phyloP scores from a whole-genome alignment of 2,329 filamentous ascomycete species.

The Helotiales sp. region DNA sequence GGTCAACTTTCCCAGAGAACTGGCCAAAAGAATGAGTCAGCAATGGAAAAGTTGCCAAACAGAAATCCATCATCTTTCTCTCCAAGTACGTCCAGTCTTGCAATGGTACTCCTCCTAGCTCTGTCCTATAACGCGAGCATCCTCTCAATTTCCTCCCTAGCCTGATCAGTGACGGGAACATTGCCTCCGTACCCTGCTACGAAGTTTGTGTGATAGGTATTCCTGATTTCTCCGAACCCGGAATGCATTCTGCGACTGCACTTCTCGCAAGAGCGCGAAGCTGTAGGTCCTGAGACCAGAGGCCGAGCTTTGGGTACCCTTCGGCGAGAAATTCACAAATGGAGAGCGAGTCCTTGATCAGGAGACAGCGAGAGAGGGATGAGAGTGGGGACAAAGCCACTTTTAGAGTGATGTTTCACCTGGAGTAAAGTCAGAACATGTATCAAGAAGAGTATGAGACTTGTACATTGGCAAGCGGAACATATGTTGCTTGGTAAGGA shows the following conservation, averaged over 20 bases:
- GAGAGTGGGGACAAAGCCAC: slow-evolving; percentile 51
- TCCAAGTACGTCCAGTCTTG: slow-evolving; percentile 27
- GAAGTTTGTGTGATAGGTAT: slow-evolving; percentile 27
- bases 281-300: slow-evolving; percentile 48
- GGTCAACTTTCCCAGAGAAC: slow-evolving; percentile 39
- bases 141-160: slow-evolving; percentile 32
- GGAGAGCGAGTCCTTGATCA: slow-evolving; percentile 53
- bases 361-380: slow-evolving; percentile 36
- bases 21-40: slow-evolving; percentile 44
- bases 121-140: slow-evolving; percentile 38
- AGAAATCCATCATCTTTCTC: slow-evolving; percentile 39
- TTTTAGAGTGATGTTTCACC: slow-evolving; percentile 44
- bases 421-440: background rate
- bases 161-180: slow-evolving; percentile 33
- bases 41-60: slow-evolving; percentile 41
- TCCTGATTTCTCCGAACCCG: slow-evolving; percentile 24
- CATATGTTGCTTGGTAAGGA: slow-evolving; percentile 15
- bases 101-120: slow-evolving; percentile 26
- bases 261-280: slow-evolving; percentile 25
- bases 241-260: slow-evolving; percentile 31
- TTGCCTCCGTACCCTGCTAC: slow-evolving; percentile 39
- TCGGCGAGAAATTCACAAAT: slow-evolving; percentile 56
- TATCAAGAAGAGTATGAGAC: background rate
- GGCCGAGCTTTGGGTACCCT: slow-evolving; percentile 43
- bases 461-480: background rate